Conservation (phyloP, 2,329 filamentous ascomycete genomes). For the Trichoderma gracile region DNA sequence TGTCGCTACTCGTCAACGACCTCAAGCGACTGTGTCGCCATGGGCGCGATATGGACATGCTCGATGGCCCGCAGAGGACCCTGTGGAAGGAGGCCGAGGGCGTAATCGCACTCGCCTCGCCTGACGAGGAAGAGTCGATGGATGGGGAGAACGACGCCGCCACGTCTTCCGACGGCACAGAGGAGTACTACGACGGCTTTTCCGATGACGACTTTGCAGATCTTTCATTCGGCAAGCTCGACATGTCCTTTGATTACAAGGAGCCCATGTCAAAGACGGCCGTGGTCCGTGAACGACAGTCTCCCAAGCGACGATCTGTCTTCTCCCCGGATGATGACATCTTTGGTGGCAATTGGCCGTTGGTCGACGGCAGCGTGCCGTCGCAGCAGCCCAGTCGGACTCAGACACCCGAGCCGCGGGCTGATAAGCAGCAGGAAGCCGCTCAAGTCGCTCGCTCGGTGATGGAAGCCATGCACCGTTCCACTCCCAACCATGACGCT, state of each 20-base stretch:
- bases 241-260: conserved; percentile 46
- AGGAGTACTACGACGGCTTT: conserved; percentile 46
- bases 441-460: conserved; percentile 57
- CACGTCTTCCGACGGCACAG: conserved; percentile 44
- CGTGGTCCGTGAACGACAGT: conserved; percentile 56
- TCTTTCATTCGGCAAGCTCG: conserved; percentile 45
- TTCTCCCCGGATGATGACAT: conserved; percentile 68
- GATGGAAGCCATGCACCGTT: conserved; percentile 63
- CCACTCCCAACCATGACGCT: conserved; percentile 44
- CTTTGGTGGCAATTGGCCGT: conserved; percentile 56
- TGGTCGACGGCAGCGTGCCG: conserved; percentile 41
- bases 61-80: conserved; percentile 57
- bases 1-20: conserved; percentile 79
- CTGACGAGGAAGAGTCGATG: conserved; percentile 51
- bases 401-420: conserved; percentile 41
- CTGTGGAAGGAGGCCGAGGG: conserved; percentile 82
- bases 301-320: conserved; percentile 59
- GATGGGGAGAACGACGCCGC: conserved; percentile 41
- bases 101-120: conserved; percentile 80
- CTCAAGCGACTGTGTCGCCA: conserved; percentile 74
- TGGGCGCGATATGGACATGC: conserved; percentile 66
- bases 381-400: conserved; percentile 44
- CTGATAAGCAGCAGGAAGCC: conserved; percentile 41
- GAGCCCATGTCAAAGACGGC: conserved; percentile 52
- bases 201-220: conserved; percentile 52